Evolutionary conservation across 441 rosid genomes (phyloP), one percentile per base, ranked within the genome.

Genomic region (Kokia cookei): DNA sequence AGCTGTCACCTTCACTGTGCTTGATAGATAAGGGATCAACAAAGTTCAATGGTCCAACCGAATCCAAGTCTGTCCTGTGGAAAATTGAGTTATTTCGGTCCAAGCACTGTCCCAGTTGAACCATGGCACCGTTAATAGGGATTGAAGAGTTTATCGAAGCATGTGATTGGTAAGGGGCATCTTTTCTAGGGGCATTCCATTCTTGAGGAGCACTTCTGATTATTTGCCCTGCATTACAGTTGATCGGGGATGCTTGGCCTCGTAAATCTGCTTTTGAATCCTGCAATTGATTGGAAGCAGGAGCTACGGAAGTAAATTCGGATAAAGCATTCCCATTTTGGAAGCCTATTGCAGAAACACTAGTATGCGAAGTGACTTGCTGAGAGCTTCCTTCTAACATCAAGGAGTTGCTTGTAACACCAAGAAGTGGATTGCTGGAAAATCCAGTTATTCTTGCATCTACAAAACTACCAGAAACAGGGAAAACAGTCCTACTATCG

Each of bases 311-410:
- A 76, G 86, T 71, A 27, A 69, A 84, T 53, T 82, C 82, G 71
- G 67, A 54, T 17, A 57, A 69, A 75, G 22, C 69, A 29, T 62
- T 83, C 73, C 85, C 86, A 69, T 50, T 80, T 65, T 72, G 87
- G 71, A 84, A 81, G 65, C 82, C 84, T 83, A 79, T 79, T 71
- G 80, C 55, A 55, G 91, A 86, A 58, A 80, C 61, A 58, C 77
- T 76, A 4, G 85, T 75, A 78, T 54, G 83, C 27, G 75, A 71
- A 57, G 72, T 62, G 51, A 84, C 43, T 78, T 74, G 85, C 73
- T 73, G 89, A 80, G 74, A 78, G 64, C 77, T 81, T 69, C 81
- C 86, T 78, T 86, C 89, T 72, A 84, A 72, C 77, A 86, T 67
- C 57, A 75, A 72, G 50, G 84, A 80, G 71, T 80, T 84, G 82